These are phyloP conservation scores for Orbilia blumenaviensis DNA, from an alignment of 2,329 filamentous ascomycete species.

Conservation along the genomic window DNA sequence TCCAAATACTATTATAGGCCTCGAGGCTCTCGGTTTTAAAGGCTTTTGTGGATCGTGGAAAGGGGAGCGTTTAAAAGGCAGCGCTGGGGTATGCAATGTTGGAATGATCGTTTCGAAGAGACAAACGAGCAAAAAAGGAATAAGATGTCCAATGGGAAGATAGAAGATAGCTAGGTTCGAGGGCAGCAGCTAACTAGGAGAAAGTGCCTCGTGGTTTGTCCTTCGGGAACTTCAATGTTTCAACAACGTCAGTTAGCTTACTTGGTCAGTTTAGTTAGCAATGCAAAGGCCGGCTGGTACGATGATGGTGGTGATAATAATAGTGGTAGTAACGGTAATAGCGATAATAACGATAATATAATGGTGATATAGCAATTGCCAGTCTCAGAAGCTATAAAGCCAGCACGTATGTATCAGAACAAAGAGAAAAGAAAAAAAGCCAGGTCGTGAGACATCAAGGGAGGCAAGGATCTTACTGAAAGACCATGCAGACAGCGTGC, in stretches of 20 bases:
- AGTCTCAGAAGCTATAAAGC: neutral
- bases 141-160: slow-evolving; percentile 8
- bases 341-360: too few relatives aligned
- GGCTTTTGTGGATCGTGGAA: neutral
- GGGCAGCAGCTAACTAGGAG: neutral
- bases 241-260: too few relatives aligned
- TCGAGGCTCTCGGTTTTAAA: neutral
- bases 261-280: neutral
- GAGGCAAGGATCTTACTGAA: slow-evolving; percentile 30
- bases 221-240: too few relatives aligned
- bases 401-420: slow-evolving; percentile 29
- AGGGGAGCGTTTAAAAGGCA: slow-evolving; percentile 21
- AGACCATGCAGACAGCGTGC: neutral
- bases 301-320: neutral
- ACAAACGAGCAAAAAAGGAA: neutral
- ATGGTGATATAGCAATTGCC: neutral
- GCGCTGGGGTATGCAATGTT: neutral
- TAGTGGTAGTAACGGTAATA: too few relatives aligned
- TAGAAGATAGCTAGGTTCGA: too few relatives aligned
- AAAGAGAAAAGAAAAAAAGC: slow-evolving; percentile 26
- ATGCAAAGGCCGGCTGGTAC: too few relatives aligned
- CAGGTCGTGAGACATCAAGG: slow-evolving; percentile 48
- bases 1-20: slow-evolving; percentile 25
- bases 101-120: slow-evolving; percentile 9
- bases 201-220: too few relatives aligned